Conservation (phyloP, 2,329 filamentous ascomycete species). For the Emericellopsis cladophorae region DNA sequence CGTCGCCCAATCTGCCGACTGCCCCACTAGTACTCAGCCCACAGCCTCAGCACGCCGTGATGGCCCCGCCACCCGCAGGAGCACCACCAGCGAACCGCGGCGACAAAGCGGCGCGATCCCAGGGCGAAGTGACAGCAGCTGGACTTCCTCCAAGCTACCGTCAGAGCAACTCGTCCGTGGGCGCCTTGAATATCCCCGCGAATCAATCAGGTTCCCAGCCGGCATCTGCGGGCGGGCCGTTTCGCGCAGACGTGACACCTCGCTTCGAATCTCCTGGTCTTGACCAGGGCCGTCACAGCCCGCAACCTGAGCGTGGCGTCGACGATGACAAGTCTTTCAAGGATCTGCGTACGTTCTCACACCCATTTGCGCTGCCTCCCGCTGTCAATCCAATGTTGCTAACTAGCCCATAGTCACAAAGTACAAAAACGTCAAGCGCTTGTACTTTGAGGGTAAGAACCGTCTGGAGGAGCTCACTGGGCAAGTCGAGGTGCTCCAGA, state of each 20-base stretch:
- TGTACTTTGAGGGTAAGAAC: constrained; percentile 90
- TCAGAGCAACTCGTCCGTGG: constrained; percentile 31
- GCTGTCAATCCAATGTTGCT: background rate
- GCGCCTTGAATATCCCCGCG: constrained; percentile 29
- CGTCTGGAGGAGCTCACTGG: constrained; percentile 81
- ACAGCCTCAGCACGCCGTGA: constrained; percentile 21
- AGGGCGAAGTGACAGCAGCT: constrained; percentile 23
- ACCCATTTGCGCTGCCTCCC: too few species aligned
- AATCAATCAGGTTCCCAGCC: constrained; percentile 7
- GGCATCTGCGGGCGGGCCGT: constrained; percentile 11
- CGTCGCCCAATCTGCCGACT: constrained; percentile 14
- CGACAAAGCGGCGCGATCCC: constrained; percentile 28
- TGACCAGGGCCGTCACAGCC: constrained; percentile 42
- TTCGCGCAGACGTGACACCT: constrained; percentile 23
- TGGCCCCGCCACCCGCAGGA: constrained; percentile 32
- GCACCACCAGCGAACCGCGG: constrained; percentile 29
- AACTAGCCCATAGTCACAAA: constrained; percentile 55
- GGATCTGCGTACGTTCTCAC: constrained; percentile 34
- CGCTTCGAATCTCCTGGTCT: constrained; percentile 30
- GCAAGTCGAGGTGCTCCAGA: constrained; percentile 89
- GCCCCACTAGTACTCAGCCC: constrained; percentile 11
- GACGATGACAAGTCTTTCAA: constrained; percentile 44
- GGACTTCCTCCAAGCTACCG: constrained; percentile 40
- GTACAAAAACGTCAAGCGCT: constrained; percentile 95
- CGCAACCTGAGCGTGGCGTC: constrained; percentile 34